Conservation (phyloP, 1,139 yeast species). For the Yamadazyma epiphylla region DNA sequence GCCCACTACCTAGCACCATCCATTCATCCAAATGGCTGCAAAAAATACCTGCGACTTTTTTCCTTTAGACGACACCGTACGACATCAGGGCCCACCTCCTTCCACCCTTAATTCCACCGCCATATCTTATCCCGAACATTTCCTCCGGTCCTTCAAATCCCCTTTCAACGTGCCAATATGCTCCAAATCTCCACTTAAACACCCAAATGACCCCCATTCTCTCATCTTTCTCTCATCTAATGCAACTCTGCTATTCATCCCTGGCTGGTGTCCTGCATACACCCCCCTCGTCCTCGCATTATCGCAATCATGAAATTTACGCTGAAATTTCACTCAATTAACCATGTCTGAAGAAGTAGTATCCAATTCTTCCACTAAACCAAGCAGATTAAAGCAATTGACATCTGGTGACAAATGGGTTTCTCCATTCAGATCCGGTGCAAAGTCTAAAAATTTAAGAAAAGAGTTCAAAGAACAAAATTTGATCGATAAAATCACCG, state of each 20-base stretch:
- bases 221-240: not conserved
- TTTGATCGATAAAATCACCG: constrained; percentile 30
- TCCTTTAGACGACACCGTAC: too few relatives aligned
- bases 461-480: constrained; percentile 35
- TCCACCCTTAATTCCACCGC: too few relatives aligned
- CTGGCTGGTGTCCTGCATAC: not conserved
- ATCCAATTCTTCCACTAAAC: constrained; percentile 6
- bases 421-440: constrained; percentile 45
- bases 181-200: too few relatives aligned
- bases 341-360: constrained; percentile 4
- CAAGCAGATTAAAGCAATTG: constrained; percentile 33
- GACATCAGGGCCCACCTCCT: too few relatives aligned
- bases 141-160: too few relatives aligned
- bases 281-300: not conserved
- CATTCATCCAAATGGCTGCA: too few relatives aligned
- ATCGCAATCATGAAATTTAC: not conserved
- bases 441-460: constrained; percentile 25
- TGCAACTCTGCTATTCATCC: not conserved
- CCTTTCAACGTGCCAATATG: too few relatives aligned
- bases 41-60: too few relatives aligned
- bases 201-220: not conserved
- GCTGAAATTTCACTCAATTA: too few relatives aligned
- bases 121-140: too few relatives aligned
- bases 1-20: too few relatives aligned
- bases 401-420: constrained; percentile 42